Evolutionary conservation across 2,329 filamentous ascomycete species (phyloP), one percentile per base, ranked within the genome.

Genomic region (Alternaria longipes): DNA sequence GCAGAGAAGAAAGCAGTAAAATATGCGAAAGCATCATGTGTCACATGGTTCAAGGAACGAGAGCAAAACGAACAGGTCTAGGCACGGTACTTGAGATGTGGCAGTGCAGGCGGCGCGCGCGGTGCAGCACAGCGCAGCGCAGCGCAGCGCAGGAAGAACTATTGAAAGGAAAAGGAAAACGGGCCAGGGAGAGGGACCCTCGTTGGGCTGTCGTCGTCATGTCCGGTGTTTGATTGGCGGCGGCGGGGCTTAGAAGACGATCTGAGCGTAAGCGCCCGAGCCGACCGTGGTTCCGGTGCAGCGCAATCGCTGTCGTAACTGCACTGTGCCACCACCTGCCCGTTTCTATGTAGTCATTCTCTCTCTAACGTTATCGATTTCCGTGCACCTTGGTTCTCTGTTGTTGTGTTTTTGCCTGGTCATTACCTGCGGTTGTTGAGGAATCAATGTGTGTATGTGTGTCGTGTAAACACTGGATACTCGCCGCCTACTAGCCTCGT

Each of bases 201-300:
- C 42, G 57, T 55, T 54, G 55, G 60, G 50, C 62, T 12, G 53
- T 52, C 55, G 47, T 56, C 42, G 54, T 46, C 20, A 32, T 45
- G 50, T 41, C 51, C 40, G 28, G 20, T 42, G 55, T 59, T 54
- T 46, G 41, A 58, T 40, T 56, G 54, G 46, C 42, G 42, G 26
- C 54, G 32, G 47, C 50, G 56, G 44, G 46, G 59, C 54, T 55
- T 45, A 40, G 40, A 36, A 32, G 42, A 40, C 49, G 63, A 62
- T 61, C 60, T 32, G 56, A 64, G 65, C 65, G 65, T 61, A 66
- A 63, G 60, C 65, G 65, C 65, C 58, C 49, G 38, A 46, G 53
- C 46, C 58, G 58, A 60, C 54, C 36, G 40, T 54, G 36, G 51
- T 44, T 52, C 61, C 64, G 59, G 62, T 52, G 41, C 40, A 42